These are phyloP conservation scores for Mortierella hygrophila DNA, from an alignment of 192 early-diverging fungal species.

Conservation along the genomic window DNA sequence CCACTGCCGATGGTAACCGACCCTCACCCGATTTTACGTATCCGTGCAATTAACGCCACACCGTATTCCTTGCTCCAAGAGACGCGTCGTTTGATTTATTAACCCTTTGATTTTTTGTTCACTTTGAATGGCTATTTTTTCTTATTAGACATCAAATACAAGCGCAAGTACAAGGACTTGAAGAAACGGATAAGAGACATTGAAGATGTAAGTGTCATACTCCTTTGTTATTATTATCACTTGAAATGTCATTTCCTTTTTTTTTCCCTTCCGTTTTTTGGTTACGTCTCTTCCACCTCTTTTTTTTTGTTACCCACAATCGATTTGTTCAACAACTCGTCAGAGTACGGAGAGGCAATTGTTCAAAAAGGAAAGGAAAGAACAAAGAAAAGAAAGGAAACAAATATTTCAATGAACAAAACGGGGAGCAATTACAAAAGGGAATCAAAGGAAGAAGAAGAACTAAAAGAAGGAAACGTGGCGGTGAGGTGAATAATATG, in stretches of 20 bases:
- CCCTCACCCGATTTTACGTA: neutral
- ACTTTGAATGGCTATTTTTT: neutral
- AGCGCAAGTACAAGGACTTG: constrained; percentile 63
- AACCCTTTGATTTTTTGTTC: neutral
- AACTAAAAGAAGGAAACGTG: neutral
- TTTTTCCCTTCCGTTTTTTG: neutral
- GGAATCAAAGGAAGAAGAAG: neutral
- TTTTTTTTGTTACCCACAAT: neutral
- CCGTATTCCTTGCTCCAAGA: neutral
- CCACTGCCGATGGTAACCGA: neutral
- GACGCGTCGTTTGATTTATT: neutral
- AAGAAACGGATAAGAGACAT: constrained; percentile 64
- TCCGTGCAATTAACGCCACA: neutral
- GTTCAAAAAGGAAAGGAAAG: neutral
- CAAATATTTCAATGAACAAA: neutral
- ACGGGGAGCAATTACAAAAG: neutral
- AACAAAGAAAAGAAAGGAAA: neutral
- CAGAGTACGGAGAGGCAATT: constrained; percentile 3
- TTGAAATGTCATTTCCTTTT: neutral
- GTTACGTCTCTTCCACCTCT: neutral
- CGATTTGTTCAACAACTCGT: neutral
- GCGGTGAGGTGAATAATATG: neutral
- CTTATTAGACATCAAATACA: constrained; percentile 46
- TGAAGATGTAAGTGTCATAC: constrained; percentile 56
- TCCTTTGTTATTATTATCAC: neutral